Conservation (phyloP, 208 protist genomes). For the Tritrichomonas foetus region DNA sequence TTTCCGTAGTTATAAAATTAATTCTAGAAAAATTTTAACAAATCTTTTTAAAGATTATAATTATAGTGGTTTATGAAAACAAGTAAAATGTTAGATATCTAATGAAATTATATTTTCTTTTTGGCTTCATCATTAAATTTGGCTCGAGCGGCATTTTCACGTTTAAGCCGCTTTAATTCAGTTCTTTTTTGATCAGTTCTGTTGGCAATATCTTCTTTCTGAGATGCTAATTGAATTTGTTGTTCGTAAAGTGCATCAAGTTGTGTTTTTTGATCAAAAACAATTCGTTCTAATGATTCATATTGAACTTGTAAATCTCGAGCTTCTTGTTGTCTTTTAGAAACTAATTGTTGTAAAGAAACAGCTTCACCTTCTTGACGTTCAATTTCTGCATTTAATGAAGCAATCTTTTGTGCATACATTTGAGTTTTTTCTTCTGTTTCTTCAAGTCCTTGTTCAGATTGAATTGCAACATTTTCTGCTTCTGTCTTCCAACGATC, state of each 20-base stretch:
- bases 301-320: background rate
- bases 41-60: too few species aligned
- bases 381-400: background rate
- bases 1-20: too few species aligned
- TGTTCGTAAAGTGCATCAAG: background rate
- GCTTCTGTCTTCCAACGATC: conserved; percentile 10
- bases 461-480: background rate
- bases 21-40: too few species aligned
- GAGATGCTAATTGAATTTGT: background rate
- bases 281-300: background rate
- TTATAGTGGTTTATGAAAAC: too few species aligned
- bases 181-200: conserved; percentile 26
- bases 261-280: background rate
- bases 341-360: background rate
- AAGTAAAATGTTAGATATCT: too few species aligned
- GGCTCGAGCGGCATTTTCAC: background rate
- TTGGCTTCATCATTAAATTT: background rate
- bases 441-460: background rate
- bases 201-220: background rate
- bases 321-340: background rate
- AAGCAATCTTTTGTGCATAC: background rate
- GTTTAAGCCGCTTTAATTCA: background rate
- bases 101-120: too few species aligned
- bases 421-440: background rate
- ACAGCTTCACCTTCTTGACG: background rate